Conservation (phyloP, 495 filamentous ascomycete genomes). For the Podospora bellae-mahoneyi region DNA sequence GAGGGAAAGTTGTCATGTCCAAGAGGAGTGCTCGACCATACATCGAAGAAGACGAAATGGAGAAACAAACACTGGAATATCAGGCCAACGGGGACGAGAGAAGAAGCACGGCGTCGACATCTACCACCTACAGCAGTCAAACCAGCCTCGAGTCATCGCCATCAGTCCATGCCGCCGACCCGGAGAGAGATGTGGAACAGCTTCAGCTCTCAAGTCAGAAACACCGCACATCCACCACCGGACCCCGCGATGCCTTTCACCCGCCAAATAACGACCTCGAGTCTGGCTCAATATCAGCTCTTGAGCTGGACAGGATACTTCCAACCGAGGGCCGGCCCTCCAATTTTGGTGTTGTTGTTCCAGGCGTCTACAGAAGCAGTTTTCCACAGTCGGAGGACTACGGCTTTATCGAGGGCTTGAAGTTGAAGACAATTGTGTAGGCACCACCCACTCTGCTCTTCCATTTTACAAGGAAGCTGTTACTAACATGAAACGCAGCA, state of each 20-base stretch:
- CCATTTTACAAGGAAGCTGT: neutral
- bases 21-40: constrained; percentile 28
- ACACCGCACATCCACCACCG: neutral
- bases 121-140: constrained; percentile 19
- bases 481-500: constrained; percentile 43
- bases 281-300: neutral
- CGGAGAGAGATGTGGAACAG: constrained; percentile 5
- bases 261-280: constrained; percentile 4
- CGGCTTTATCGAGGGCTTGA: constrained; percentile 57
- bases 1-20: constrained; percentile 24
- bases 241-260: constrained; percentile 17
- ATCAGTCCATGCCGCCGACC: constrained; percentile 7
- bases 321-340: constrained; percentile 42
- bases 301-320: constrained; percentile 14
- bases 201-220: neutral
- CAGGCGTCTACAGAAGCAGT: constrained; percentile 71
- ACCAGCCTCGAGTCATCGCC: constrained; percentile 25
- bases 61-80: constrained; percentile 11
- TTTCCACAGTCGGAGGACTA: constrained; percentile 66
- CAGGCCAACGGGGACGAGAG: constrained; percentile 11
- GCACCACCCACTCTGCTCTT: constrained; percentile 22
- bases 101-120: constrained; percentile 17
- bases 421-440: constrained; percentile 73
- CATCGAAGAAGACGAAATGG: constrained; percentile 27
- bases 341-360: constrained; percentile 65